These are phyloP conservation scores for Prillingera fragicola DNA, from an alignment of 1,284 basidiomycete species.

Conservation along the genomic window DNA sequence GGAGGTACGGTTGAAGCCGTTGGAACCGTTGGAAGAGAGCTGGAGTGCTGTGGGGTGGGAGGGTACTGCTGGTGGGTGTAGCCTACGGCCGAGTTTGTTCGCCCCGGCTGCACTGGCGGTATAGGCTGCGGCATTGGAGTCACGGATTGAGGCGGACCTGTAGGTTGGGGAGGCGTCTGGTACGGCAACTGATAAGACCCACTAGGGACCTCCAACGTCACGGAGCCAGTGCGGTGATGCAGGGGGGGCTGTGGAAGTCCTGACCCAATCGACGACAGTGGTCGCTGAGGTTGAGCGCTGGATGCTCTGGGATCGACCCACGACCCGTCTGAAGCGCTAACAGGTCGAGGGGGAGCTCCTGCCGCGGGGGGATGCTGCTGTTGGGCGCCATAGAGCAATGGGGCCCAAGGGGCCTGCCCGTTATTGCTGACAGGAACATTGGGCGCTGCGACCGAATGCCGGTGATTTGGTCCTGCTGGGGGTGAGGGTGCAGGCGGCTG, in stretches of 20 bases:
- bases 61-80: constrained; percentile 8
- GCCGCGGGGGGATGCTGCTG: constrained; percentile 17
- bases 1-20: constrained; percentile 1
- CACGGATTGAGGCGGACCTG: constrained; percentile 10
- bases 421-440: not conserved
- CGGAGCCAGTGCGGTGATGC: too few relatives aligned
- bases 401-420: constrained; percentile 32
- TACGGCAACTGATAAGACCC: not conserved
- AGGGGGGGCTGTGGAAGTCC: not conserved
- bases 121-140: constrained; percentile 6
- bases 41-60: constrained; percentile 3
- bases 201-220: too few relatives aligned
- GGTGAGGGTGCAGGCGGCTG: not conserved
- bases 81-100: too few relatives aligned
- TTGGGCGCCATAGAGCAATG: constrained; percentile 21
- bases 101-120: not conserved
- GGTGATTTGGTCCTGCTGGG: constrained; percentile 13
- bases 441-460: constrained; percentile 29
- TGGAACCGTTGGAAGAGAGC: too few relatives aligned
- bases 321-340: constrained; percentile 2
- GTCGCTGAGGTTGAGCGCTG: not conserved
- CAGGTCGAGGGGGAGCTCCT: constrained; percentile 2
- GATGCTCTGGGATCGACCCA: not conserved
- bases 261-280: not conserved
- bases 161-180: not conserved